These are phyloP conservation scores for Xanthoceras sorbifolium DNA, from an alignment of 345 rosid genomes.

Conservation along the genomic window DNA sequence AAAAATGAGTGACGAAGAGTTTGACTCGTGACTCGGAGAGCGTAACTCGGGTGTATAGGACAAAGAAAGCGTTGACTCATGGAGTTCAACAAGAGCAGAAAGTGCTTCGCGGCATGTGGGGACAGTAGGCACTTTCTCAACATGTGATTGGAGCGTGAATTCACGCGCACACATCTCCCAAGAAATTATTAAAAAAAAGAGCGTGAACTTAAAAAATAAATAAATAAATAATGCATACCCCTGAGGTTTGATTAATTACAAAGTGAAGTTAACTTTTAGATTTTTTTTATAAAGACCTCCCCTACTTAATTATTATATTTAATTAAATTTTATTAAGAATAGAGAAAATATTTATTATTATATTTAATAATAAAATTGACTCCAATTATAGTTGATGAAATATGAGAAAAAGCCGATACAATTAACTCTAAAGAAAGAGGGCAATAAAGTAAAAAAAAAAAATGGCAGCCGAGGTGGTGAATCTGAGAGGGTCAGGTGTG, in stretches of 20 bases:
- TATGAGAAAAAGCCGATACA: too few relatives aligned
- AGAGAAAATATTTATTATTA: too few relatives aligned
- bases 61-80: conserved; percentile 27
- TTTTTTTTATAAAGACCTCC: too few relatives aligned
- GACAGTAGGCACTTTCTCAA: conserved; percentile 1
- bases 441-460: neutral
- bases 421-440: neutral
- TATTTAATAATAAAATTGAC: too few relatives aligned
- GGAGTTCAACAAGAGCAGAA: neutral
- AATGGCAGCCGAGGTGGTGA: neutral
- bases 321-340: too few relatives aligned
- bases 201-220: neutral
- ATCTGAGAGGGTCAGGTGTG: too few relatives aligned
- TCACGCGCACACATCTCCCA: conserved; percentile 5
- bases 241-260: too few relatives aligned
- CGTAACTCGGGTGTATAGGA: neutral
- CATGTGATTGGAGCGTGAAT: conserved; percentile 20
- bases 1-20: conserved; percentile 10
- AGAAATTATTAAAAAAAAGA: neutral
- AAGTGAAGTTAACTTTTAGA: too few relatives aligned
- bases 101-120: neutral
- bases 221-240: too few relatives aligned
- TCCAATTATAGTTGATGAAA: too few relatives aligned
- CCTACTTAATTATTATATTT: too few relatives aligned
- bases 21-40: conserved; percentile 9